These are phyloP conservation scores for Penicillium sp. DNA, from an alignment of 2,329 filamentous ascomycete genomes.

Conservation along the genomic window DNA sequence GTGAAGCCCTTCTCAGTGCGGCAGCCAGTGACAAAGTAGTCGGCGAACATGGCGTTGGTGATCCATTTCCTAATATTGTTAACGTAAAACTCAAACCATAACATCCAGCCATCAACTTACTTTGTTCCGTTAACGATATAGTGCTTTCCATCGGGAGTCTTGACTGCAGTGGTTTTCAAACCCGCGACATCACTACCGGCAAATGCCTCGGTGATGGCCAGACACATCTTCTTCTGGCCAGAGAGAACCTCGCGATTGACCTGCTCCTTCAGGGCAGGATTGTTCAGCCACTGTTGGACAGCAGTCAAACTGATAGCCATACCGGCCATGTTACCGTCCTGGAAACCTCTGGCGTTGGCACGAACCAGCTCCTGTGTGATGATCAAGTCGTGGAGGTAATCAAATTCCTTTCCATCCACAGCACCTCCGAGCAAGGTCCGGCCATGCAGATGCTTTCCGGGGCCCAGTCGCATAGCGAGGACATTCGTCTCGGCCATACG, in stretches of 20 bases:
- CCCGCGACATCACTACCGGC: constrained; percentile 79
- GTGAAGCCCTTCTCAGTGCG: constrained; percentile 74
- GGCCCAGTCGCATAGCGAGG: constrained; percentile 77
- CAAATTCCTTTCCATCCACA: constrained; percentile 73
- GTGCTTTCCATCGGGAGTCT: constrained; percentile 69
- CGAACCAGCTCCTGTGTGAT: constrained; percentile 69
- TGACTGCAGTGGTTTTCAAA: constrained; percentile 71
- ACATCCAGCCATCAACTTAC: constrained; percentile 14
- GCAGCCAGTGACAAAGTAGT: constrained; percentile 80
- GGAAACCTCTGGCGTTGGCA: constrained; percentile 71
- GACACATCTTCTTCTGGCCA: constrained; percentile 81
- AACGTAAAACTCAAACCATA: background rate
- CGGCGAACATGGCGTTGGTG: constrained; percentile 72
- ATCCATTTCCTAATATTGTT: constrained; percentile 72
- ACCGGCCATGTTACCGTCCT: constrained; percentile 81
- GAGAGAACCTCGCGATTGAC: constrained; percentile 69
- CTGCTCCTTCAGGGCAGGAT: constrained; percentile 62
- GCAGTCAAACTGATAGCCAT: constrained; percentile 81
- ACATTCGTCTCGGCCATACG: constrained; percentile 71
- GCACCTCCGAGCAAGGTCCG: constrained; percentile 64
- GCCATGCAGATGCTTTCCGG: constrained; percentile 75
- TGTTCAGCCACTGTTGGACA: constrained; percentile 71
- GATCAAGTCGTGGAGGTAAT: constrained; percentile 82
- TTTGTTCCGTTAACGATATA: constrained; percentile 55
- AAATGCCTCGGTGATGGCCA: constrained; percentile 86